Evolutionary conservation across 2,329 filamentous ascomycete species (phyloP).

Genomic region (Aspergillus jensenii): DNA sequence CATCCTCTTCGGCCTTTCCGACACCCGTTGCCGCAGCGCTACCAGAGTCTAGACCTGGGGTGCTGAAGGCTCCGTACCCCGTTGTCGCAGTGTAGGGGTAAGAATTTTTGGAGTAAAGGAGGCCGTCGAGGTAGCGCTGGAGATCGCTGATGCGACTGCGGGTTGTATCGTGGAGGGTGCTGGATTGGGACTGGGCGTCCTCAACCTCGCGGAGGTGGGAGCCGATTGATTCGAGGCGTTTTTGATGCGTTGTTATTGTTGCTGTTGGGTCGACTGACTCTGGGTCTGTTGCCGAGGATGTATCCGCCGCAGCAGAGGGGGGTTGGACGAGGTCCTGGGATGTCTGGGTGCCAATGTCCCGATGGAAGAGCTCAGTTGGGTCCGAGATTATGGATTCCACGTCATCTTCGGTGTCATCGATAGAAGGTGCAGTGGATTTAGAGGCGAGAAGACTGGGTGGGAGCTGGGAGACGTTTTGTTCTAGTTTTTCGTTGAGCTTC

Average conservation of each 20-base stretch:
- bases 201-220: conserved; percentile 52
- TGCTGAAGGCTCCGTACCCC: conserved; percentile 36
- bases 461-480: conserved; percentile 52
- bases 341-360: conserved; percentile 64
- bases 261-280: conserved; percentile 21
- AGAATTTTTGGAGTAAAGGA: conserved; percentile 36
- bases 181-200: conserved; percentile 38
- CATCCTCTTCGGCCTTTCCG: conserved; percentile 53
- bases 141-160: conserved; percentile 44
- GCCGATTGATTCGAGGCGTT: conserved; percentile 51
- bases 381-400: conserved; percentile 54
- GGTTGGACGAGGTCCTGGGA: conserved; percentile 37
- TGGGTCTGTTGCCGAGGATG: conserved; percentile 18
- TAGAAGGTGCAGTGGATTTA: not conserved
- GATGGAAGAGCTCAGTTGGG: conserved; percentile 63
- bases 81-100: conserved; percentile 27
- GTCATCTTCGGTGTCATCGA: conserved; percentile 38
- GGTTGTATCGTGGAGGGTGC: conserved; percentile 33
- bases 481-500: conserved; percentile 57
- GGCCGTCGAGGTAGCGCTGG: conserved; percentile 52
- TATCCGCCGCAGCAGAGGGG: not conserved
- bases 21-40: conserved; percentile 23
- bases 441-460: conserved; percentile 32
- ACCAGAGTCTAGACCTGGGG: conserved; percentile 27
- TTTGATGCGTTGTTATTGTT: conserved; percentile 40